phyloP scores from a whole-genome alignment of 2,329 filamentous ascomycete genomes.

The Cephalotrichum gorgonifer region DNA sequence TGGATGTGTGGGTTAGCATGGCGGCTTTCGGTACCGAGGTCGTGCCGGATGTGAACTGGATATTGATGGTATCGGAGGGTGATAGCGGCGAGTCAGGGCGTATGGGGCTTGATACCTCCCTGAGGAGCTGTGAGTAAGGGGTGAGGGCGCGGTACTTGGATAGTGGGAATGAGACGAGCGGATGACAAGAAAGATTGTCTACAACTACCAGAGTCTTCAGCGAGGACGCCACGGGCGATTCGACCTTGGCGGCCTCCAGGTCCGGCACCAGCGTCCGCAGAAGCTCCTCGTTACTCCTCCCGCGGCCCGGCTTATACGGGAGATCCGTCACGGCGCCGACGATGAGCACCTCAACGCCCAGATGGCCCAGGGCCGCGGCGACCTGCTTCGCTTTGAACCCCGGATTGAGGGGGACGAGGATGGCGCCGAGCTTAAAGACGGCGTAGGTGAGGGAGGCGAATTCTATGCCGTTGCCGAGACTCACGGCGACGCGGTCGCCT shows the following conservation, averaged over 20 bases:
- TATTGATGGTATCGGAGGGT: conserved; percentile 71
- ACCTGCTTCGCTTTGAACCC: conserved; percentile 77
- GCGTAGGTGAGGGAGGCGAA: conserved; percentile 82
- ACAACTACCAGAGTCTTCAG: conserved; percentile 64
- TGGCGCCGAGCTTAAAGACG: conserved; percentile 85
- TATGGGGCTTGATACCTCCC: conserved; percentile 20
- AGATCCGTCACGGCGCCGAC: conserved; percentile 84
- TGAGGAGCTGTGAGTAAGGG: conserved; percentile 30
- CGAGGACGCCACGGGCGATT: conserved; percentile 49
- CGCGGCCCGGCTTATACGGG: conserved; percentile 49
- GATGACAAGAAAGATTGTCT: conserved; percentile 56
- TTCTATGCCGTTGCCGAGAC: conserved; percentile 75
- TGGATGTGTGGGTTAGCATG: conserved; percentile 73
- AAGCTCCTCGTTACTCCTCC: conserved; percentile 41
- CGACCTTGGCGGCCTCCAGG: conserved; percentile 19
- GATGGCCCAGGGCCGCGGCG: conserved; percentile 63
- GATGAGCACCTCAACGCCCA: conserved; percentile 63
- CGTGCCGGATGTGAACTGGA: conserved; percentile 96
- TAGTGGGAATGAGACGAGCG: conserved; percentile 31
- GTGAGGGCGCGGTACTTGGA: conserved; percentile 30
- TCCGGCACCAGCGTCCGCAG: conserved; percentile 34
- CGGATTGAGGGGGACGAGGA: conserved; percentile 89
- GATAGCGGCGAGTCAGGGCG: conserved; percentile 35
- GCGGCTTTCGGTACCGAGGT: conserved; percentile 87
- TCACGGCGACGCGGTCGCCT: conserved; percentile 77